These are phyloP conservation scores for Melastoma malabathricum DNA, from an alignment of 345 rosid genomes.

Conservation along the genomic window DNA sequence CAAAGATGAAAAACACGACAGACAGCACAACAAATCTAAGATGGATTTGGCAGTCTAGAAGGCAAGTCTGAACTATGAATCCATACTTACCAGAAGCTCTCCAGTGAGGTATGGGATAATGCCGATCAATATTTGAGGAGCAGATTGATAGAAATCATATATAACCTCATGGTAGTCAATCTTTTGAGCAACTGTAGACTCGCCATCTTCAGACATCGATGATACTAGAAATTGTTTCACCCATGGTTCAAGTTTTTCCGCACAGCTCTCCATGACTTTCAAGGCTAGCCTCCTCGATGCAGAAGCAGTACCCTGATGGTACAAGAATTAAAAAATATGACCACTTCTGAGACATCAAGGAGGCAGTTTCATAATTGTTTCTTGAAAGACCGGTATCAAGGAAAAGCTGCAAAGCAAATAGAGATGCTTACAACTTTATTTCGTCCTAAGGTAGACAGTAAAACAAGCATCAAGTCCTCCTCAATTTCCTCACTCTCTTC, in stretches of 20 bases:
- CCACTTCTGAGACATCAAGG: background rate
- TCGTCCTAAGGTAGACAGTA: slow-evolving; percentile 68
- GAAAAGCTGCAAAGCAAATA: slow-evolving; percentile 2
- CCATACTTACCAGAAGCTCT: slow-evolving; percentile 72
- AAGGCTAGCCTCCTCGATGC: slow-evolving; percentile 78
- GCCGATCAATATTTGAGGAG: slow-evolving; percentile 77
- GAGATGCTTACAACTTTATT: slow-evolving; percentile 39
- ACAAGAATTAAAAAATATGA: slow-evolving; percentile 4
- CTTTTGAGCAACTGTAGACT: slow-evolving; percentile 24
- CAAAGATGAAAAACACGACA: background rate
- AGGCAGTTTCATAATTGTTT: no score
- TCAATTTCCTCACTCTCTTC: slow-evolving; percentile 88
- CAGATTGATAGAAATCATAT: slow-evolving; percentile 64
- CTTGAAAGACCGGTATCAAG: background rate
- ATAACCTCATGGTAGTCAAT: slow-evolving; percentile 86
- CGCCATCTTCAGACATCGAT: slow-evolving; percentile 72
- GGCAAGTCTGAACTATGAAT: slow-evolving; percentile 5
- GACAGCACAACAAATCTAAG: background rate
- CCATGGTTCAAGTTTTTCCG: slow-evolving; percentile 72
- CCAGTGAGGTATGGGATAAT: slow-evolving; percentile 83
- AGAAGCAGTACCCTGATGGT: slow-evolving; percentile 28
- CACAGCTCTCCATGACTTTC: slow-evolving; percentile 77
- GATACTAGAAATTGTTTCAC: slow-evolving; percentile 82
- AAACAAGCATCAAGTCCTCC: slow-evolving; percentile 59
- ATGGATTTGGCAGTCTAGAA: background rate